These are phyloP conservation scores for Ramalina intermedia DNA, from an alignment of 495 filamentous ascomycete species.

Conservation along the genomic window DNA sequence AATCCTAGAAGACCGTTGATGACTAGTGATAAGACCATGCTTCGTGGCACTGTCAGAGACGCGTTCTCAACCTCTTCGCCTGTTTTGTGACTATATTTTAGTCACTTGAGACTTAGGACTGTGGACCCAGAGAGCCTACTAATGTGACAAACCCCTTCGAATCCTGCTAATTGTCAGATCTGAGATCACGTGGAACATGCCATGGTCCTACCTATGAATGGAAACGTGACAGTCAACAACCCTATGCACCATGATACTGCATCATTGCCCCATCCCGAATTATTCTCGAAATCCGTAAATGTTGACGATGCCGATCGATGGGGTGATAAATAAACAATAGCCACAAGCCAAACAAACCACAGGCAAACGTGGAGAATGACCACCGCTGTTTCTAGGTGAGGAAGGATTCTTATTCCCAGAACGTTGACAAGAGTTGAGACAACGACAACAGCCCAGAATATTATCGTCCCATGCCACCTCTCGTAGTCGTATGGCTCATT, in stretches of 20 bases:
- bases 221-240: slow-evolving; percentile 20
- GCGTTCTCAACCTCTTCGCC: slow-evolving; percentile 28
- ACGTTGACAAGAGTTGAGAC: slow-evolving; percentile 24
- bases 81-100: no score
- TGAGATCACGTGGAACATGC: slow-evolving; percentile 12
- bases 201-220: slow-evolving; percentile 18
- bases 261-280: slow-evolving; percentile 24
- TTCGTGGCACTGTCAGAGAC: slow-evolving; percentile 19
- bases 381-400: slow-evolving; percentile 29
- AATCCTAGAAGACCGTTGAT: slow-evolving; percentile 26
- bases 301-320: slow-evolving; percentile 27
- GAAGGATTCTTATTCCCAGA: slow-evolving; percentile 27
- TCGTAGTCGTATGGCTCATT: slow-evolving; percentile 22
- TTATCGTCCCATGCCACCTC: slow-evolving; percentile 32
- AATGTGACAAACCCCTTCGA: no score
- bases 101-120: no score
- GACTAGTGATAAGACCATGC: slow-evolving; percentile 22
- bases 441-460: slow-evolving; percentile 23
- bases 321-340: slow-evolving; percentile 27
- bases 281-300: slow-evolving; percentile 26
- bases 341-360: slow-evolving; percentile 29
- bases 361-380: slow-evolving; percentile 31
- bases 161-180: neutral
- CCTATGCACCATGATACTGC: slow-evolving; percentile 30
- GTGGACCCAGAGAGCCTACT: no score